A percentile compares a stretch with the other conserved stretches of the same genome.
Evolutionary conservation across 1,139 yeast species (phyloP).

Genomic region (Diutina ranongensis): DNA sequence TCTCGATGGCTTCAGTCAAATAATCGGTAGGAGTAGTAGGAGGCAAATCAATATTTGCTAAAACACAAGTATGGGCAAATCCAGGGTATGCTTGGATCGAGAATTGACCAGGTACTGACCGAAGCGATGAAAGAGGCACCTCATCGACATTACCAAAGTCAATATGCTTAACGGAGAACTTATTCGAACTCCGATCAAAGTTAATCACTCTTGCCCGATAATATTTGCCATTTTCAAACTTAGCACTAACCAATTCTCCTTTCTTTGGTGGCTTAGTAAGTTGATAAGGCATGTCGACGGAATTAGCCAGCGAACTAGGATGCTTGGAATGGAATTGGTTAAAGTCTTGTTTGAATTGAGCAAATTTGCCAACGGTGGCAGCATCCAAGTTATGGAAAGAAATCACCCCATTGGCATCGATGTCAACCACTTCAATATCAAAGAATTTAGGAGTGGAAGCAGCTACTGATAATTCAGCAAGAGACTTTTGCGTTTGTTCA

Average conservation of each 20-base stretch:
- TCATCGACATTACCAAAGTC: conserved; percentile 55
- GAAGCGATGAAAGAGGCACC: conserved; percentile 34
- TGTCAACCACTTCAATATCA: conserved; percentile 52
- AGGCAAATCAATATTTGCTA: conserved; percentile 51
- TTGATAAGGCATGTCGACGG: conserved; percentile 37
- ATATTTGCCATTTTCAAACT: conserved; percentile 42
- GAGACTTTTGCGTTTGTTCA: conserved; percentile 11
- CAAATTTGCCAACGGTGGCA: conserved; percentile 22
- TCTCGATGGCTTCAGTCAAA: conserved; percentile 45
- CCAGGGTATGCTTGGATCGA: conserved; percentile 30
- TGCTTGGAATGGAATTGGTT: conserved; percentile 31
- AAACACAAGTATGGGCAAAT: conserved; percentile 46
- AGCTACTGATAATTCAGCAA: conserved; percentile 16
- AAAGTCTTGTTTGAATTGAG: conserved; percentile 34
- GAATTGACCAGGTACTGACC: conserved; percentile 46
- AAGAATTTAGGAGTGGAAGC: conserved; percentile 35
- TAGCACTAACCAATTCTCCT: conserved; percentile 51
- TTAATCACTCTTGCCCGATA: conserved; percentile 49
- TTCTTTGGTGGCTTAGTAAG: conserved; percentile 36
- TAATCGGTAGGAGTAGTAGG: conserved; percentile 50
- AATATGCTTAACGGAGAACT: conserved; percentile 44
- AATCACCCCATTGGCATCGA: conserved; percentile 36
- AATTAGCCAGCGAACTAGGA: conserved; percentile 26
- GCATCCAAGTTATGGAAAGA: conserved; percentile 39
- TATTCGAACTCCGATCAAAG: conserved; percentile 35